Percentiles rank a stretch among this genome's conserved stretches.
These are phyloP conservation scores for Oxyria digyna DNA, from an alignment of 148 eudicot genomes.

Conservation along the genomic window DNA sequence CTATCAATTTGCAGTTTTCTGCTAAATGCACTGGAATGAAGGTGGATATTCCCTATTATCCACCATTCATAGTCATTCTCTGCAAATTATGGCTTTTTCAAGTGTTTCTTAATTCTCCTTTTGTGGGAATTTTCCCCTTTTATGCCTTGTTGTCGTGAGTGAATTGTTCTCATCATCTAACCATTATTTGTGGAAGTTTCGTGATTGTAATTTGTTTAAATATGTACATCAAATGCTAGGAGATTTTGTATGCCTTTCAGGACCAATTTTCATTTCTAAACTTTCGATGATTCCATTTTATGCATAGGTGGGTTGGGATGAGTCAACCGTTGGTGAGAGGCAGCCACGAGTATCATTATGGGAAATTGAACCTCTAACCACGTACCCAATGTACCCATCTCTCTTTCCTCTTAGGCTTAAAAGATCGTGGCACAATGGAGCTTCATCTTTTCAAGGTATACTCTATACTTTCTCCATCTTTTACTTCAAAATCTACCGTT, in stretches of 20 bases:
- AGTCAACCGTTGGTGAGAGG: slow-evolving; percentile 94
- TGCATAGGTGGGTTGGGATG: slow-evolving; percentile 97
- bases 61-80: neutral
- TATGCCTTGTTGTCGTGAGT: neutral
- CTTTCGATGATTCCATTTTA: slow-evolving; percentile 4
- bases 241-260: neutral
- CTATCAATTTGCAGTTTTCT: neutral
- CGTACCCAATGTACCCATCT: slow-evolving; percentile 97
- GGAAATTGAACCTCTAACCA: slow-evolving; percentile 97
- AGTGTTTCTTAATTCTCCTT: neutral
- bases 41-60: neutral
- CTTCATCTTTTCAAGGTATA: slow-evolving; percentile 72
- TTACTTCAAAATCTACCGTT: neutral
- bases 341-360: slow-evolving; percentile 95
- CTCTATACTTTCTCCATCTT: neutral
- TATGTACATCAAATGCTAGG: neutral
- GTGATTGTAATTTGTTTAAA: neutral
- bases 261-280: neutral
- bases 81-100: neutral
- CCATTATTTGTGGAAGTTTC: neutral
- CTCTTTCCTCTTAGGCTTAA: slow-evolving; percentile 87
- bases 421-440: slow-evolving; percentile 94
- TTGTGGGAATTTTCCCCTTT: neutral
- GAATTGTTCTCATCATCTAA: neutral
- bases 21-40: neutral